A percentile compares a stretch with the other conserved stretches of the same genome.
Conservation (phyloP, 208 protist species). For the Leishmania guyanensis region DNA sequence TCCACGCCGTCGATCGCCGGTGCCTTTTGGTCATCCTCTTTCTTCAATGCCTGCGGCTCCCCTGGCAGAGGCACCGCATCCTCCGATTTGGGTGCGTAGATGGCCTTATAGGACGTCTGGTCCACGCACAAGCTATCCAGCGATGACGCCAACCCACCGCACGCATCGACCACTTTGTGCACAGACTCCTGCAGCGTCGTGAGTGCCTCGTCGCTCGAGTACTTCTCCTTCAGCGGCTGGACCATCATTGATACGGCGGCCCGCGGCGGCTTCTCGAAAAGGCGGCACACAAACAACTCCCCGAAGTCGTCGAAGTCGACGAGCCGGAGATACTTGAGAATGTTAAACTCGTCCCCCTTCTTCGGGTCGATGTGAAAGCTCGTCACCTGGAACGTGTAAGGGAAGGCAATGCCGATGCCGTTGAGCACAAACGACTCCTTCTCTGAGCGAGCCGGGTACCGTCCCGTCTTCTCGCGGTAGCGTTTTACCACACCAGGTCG, state of each 20-base stretch:
- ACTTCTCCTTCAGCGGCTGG: constrained; percentile 51
- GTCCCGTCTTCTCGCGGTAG: constrained; percentile 14
- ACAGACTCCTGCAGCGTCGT: constrained; percentile 54
- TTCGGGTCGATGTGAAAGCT: constrained; percentile 68
- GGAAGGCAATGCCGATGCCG: constrained; percentile 30
- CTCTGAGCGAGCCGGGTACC: constrained; percentile 6
- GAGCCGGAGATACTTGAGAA: constrained; percentile 60
- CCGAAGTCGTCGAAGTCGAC: constrained; percentile 79
- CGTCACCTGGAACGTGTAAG: constrained; percentile 67
- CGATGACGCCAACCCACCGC: constrained; percentile 36
- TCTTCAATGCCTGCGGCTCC: constrained; percentile 6
- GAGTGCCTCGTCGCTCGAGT: constrained; percentile 24
- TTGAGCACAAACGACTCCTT: constrained; percentile 26
- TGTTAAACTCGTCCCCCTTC: constrained; percentile 48
- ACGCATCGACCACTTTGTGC: constrained; percentile 39
- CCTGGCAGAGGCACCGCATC: constrained; percentile 4
- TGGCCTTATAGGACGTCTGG: constrained; percentile 26
- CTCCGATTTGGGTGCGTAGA: constrained; percentile 10
- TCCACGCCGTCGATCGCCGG: constrained; percentile 48
- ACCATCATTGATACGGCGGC: constrained; percentile 72
- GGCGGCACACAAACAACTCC: constrained; percentile 63
- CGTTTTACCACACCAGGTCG: constrained; percentile 35
- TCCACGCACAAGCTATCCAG: constrained; percentile 30
- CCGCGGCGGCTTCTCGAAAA: constrained; percentile 53
- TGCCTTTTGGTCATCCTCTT: constrained; percentile 4